Percentiles rank a stretch among this genome's conserved stretches.
phyloP scores from a whole-genome alignment of 2,329 filamentous ascomycete species.

The Microcyclospora tardicrescens region DNA sequence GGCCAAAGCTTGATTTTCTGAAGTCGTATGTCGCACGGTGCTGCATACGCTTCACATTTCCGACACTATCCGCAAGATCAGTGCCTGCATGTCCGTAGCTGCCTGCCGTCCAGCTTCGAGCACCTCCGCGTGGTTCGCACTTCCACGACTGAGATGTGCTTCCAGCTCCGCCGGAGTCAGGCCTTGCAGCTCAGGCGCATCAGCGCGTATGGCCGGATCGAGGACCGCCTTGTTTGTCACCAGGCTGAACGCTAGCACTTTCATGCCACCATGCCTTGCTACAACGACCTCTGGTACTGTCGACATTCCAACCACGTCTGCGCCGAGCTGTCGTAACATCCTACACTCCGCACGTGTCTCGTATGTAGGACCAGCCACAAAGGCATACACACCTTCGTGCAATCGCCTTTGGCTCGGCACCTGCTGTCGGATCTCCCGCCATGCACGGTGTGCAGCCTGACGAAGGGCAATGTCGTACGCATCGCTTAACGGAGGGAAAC shows the following conservation, averaged over 20 bases:
- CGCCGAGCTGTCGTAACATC: constrained; percentile 46
- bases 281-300: constrained; percentile 57
- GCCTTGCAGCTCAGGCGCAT: constrained; percentile 41
- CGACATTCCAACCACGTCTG: constrained; percentile 60
- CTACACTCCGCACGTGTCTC: constrained; percentile 54
- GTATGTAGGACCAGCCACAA: constrained; percentile 50
- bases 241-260: constrained; percentile 51
- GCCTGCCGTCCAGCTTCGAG: constrained; percentile 47
- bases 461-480: constrained; percentile 52
- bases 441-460: constrained; percentile 43
- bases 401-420: constrained; percentile 36
- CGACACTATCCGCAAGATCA: constrained; percentile 34
- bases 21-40: background rate
- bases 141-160: constrained; percentile 44
- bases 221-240: constrained; percentile 53
- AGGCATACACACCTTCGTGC: constrained; percentile 55
- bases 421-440: constrained; percentile 37
- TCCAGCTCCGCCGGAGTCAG: constrained; percentile 39
- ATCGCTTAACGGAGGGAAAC: constrained; percentile 52
- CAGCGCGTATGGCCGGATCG: constrained; percentile 44
- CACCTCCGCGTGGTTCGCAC: constrained; percentile 53
- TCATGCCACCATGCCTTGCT: constrained; percentile 50
- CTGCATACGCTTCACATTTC: constrained; percentile 21
- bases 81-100: constrained; percentile 48
- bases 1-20: constrained; percentile 2